A percentile compares a stretch with the other conserved stretches of the same genome.
Evolutionary conservation across 352 stramenopile genomes (phyloP).

Genomic region (Globisporangium heterothallicum): DNA sequence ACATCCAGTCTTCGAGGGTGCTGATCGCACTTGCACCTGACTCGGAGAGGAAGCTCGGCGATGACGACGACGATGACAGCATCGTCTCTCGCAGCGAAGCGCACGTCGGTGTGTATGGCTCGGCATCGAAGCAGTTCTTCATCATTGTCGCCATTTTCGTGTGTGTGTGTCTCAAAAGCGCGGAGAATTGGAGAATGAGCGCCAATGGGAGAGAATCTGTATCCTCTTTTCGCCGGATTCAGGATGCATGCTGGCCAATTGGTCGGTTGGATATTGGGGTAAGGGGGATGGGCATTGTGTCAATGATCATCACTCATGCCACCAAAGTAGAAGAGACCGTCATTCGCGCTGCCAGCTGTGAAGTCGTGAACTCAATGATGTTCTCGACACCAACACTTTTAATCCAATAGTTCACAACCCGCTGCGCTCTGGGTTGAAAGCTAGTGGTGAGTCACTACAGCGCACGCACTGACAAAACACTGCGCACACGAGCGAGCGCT

Average conservation of each 20-base stretch:
- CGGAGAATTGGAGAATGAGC: neutral
- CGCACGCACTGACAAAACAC: too few relatives aligned
- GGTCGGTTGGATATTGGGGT: too few relatives aligned
- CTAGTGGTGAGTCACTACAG: too few relatives aligned
- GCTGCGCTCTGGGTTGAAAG: too few relatives aligned
- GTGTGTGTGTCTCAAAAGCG: neutral
- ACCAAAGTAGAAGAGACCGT: conserved; percentile 1
- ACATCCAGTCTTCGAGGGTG: conserved; percentile 40
- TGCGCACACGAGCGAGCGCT: too few relatives aligned
- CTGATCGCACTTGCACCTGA: neutral
- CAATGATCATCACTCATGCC: conserved; percentile 4
- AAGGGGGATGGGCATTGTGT: neutral
- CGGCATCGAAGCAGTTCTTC: neutral
- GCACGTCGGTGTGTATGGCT: neutral
- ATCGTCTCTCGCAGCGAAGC: neutral
- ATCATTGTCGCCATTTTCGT: neutral
- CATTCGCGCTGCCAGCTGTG: neutral
- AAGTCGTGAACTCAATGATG: too few relatives aligned
- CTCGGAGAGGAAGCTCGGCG: conserved; percentile 1
- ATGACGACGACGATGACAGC: conserved; percentile 6
- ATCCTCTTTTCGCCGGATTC: too few relatives aligned
- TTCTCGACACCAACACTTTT: neutral
- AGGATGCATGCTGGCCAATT: too few relatives aligned
- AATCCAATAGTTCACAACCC: too few relatives aligned
- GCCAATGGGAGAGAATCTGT: too few relatives aligned